Evolutionary conservation across 2,329 filamentous ascomycete genomes (phyloP).

Genomic region (Fusarium lyarnte): DNA sequence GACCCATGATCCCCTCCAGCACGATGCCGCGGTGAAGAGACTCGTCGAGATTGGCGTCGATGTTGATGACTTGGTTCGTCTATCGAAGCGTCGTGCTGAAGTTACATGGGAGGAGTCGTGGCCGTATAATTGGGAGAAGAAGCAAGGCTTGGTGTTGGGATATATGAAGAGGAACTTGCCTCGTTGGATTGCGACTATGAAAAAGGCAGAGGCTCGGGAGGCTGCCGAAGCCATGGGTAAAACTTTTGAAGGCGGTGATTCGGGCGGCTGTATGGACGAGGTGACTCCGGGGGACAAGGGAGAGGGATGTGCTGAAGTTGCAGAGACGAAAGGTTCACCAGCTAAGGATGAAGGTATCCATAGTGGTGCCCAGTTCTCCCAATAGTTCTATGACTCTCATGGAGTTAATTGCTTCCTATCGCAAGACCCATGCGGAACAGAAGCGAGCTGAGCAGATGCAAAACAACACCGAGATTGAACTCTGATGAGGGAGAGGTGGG

Average conservation of each 20-base stretch:
- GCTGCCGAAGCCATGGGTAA: not conserved
- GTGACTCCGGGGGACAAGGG: too few relatives aligned
- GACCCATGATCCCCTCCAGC: not conserved
- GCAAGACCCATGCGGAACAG: not conserved
- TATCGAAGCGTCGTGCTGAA: not conserved
- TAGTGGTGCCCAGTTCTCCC: not conserved
- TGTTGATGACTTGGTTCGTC: not conserved
- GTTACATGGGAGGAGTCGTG: not conserved
- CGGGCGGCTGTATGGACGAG: too few relatives aligned
- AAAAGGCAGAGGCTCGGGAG: not conserved
- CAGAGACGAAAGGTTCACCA: not conserved
- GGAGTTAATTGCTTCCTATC: not conserved
- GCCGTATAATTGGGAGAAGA: not conserved
- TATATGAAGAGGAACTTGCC: not conserved
- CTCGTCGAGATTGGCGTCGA: not conserved
- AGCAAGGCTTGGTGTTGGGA: not conserved
- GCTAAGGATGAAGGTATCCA: not conserved
- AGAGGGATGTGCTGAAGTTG: not conserved
- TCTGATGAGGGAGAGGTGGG: fast-evolving
- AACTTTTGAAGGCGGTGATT: not conserved
- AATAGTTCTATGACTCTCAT: not conserved
- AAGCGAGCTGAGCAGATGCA: not conserved
- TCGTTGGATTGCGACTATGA: not conserved
- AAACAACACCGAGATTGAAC: fast-evolving
- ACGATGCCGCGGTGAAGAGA: not conserved